Conservation (phyloP, 2,329 filamentous ascomycete species). For the Onygenales sp. region DNA sequence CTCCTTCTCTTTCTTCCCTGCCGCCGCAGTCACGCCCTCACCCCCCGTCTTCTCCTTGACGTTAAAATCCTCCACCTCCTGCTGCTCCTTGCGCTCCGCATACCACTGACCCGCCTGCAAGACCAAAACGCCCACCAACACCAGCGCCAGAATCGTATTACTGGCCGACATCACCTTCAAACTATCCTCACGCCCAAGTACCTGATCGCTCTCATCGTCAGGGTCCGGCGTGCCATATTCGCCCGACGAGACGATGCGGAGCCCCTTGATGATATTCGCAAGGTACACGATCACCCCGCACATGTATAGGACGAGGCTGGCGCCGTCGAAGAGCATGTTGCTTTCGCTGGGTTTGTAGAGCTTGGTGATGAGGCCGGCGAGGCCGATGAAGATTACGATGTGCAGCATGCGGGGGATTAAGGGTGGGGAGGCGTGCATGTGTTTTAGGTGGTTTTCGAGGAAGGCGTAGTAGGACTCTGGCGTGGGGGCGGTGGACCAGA, state of each 20-base stretch:
- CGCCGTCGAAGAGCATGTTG: slow-evolving; percentile 89
- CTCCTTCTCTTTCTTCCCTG: slow-evolving; percentile 6
- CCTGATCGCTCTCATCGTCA: slow-evolving; percentile 48
- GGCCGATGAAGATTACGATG: slow-evolving; percentile 81
- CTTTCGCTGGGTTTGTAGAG: slow-evolving; percentile 88
- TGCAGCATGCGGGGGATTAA: slow-evolving; percentile 89
- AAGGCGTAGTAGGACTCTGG: slow-evolving; percentile 62
- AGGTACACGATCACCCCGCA: slow-evolving; percentile 89
- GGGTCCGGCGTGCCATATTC: slow-evolving; percentile 45
- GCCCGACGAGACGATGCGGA: slow-evolving; percentile 70
- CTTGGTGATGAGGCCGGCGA: slow-evolving; percentile 85
- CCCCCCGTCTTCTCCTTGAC: slow-evolving; percentile 31
- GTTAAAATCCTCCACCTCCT: slow-evolving; percentile 62
- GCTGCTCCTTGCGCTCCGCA: slow-evolving; percentile 82
- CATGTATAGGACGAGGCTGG: slow-evolving; percentile 62
- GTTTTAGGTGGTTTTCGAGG: slow-evolving; percentile 80
- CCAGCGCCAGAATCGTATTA: slow-evolving; percentile 90
- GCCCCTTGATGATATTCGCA: slow-evolving; percentile 91
- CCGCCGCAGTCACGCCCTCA: too few species aligned
- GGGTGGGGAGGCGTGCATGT: slow-evolving; percentile 83
- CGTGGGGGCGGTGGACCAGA: slow-evolving; percentile 35
- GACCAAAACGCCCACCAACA: slow-evolving; percentile 82
- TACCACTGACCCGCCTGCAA: slow-evolving; percentile 98
- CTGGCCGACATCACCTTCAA: slow-evolving; percentile 85
- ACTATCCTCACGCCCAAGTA: slow-evolving; percentile 76